Conservation (phyloP, 2,329 filamentous ascomycete species). For the Epicoccum nigrum region DNA sequence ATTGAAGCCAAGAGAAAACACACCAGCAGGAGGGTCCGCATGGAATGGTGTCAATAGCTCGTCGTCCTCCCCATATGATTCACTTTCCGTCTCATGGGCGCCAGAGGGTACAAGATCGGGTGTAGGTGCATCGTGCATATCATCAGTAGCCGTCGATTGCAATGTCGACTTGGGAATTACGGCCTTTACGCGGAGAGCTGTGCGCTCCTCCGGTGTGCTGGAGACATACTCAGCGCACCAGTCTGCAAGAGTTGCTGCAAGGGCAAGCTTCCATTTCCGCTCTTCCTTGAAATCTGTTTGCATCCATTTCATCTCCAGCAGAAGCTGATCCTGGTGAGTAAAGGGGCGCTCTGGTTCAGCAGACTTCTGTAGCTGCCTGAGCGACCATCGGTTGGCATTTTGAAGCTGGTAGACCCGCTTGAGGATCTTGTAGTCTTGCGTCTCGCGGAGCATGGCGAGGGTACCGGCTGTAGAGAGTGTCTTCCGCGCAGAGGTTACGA, state of each 20-base stretch:
- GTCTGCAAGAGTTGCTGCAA: slow-evolving; percentile 78
- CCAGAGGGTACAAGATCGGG: slow-evolving; percentile 48
- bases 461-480: slow-evolving; percentile 86
- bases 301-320: slow-evolving; percentile 98
- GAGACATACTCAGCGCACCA: slow-evolving; percentile 84
- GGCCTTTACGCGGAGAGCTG: slow-evolving; percentile 71
- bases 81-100: slow-evolving; percentile 47
- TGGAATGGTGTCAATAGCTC: slow-evolving; percentile 51
- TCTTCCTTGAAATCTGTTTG: slow-evolving; percentile 94
- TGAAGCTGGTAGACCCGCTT: slow-evolving; percentile 89
- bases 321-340: slow-evolving; percentile 82
- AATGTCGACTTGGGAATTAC: slow-evolving; percentile 27
- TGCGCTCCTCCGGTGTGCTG: slow-evolving; percentile 67
- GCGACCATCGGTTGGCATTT: slow-evolving; percentile 88
- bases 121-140: slow-evolving; percentile 48
- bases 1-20: slow-evolving; percentile 82
- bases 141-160: slow-evolving; percentile 28
- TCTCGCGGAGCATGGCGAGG: slow-evolving; percentile 80
- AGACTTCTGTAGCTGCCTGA: slow-evolving; percentile 85
- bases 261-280: slow-evolving; percentile 87
- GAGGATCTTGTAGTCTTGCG: slow-evolving; percentile 84
- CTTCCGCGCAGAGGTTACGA: slow-evolving; percentile 85
- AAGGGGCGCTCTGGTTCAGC: slow-evolving; percentile 78
- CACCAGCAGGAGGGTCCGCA: slow-evolving; percentile 69
- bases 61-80: slow-evolving; percentile 48